These are phyloP conservation scores for Debaryomycetaceae sp. DNA, from an alignment of 1,139 yeast genomes.

Conservation along the genomic window DNA sequence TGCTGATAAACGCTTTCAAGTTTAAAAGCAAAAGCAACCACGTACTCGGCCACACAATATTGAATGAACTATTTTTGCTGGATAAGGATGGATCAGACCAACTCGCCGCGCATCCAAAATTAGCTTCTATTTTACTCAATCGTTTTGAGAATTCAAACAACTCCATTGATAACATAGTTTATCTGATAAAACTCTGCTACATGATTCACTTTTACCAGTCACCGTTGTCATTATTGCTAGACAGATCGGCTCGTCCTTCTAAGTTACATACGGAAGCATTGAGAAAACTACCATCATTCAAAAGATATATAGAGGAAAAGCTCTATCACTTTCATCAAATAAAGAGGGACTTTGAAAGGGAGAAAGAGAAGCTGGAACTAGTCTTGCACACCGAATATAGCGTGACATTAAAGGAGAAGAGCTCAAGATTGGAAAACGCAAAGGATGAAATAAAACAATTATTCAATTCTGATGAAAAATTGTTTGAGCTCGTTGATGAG, in stretches of 20 bases:
- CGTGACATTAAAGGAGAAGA: background rate
- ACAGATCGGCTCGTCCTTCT: slow-evolving; percentile 6
- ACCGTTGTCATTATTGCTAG: slow-evolving; percentile 51
- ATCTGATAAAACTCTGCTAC: slow-evolving; percentile 56
- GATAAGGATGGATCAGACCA: slow-evolving; percentile 18
- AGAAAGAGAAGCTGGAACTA: background rate
- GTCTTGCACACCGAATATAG: background rate
- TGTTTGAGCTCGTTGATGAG: slow-evolving; percentile 16
- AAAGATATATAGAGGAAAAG: slow-evolving; percentile 28
- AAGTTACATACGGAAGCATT: slow-evolving; percentile 18
- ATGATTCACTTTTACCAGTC: slow-evolving; percentile 73
- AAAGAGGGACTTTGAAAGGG: slow-evolving; percentile 2
- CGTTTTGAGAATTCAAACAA: slow-evolving; percentile 43
- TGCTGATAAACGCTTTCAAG: slow-evolving; percentile 37
- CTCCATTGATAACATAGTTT: slow-evolving; percentile 50
- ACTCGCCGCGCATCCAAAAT: slow-evolving; percentile 17
- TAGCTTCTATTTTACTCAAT: slow-evolving; percentile 34
- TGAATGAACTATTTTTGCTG: slow-evolving; percentile 33
- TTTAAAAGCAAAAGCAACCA: slow-evolving; percentile 43
- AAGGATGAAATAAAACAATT: slow-evolving; percentile 13
- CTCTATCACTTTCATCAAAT: slow-evolving; percentile 7
- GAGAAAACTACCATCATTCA: slow-evolving; percentile 38
- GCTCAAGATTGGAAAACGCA: background rate
- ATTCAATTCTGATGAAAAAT: slow-evolving; percentile 16
- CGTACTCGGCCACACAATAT: slow-evolving; percentile 34